Percentiles rank a stretch among this genome's conserved stretches.
These are phyloP conservation scores for Suillus tomentosus DNA, from an alignment of 768 basidiomycete genomes.

Conservation along the genomic window DNA sequence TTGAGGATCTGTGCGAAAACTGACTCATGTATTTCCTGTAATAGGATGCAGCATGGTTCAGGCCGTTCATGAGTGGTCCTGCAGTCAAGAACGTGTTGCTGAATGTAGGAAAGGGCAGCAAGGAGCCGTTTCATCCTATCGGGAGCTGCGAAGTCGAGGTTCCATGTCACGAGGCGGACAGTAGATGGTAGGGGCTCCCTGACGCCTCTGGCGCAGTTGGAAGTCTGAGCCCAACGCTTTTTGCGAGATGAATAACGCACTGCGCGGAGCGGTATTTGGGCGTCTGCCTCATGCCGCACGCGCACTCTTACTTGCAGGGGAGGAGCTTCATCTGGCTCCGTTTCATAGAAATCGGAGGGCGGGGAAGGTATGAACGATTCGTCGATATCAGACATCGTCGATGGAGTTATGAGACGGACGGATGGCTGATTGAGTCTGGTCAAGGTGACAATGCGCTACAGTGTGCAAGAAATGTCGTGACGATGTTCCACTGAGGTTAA, in stretches of 20 bases:
- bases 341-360: slow-evolving; percentile 22
- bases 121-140: slow-evolving; percentile 45
- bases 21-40: slow-evolving; percentile 62
- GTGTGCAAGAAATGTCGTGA: not conserved
- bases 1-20: slow-evolving; percentile 52
- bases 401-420: slow-evolving; percentile 9
- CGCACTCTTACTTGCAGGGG: slow-evolving; percentile 9
- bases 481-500: not conserved
- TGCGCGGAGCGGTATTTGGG: slow-evolving; percentile 31
- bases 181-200: slow-evolving; percentile 41
- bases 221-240: slow-evolving; percentile 34
- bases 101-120: slow-evolving; percentile 55
- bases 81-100: slow-evolving; percentile 51
- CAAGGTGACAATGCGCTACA: not conserved
- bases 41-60: slow-evolving; percentile 60
- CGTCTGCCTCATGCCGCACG: slow-evolving; percentile 20
- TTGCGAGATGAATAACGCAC: slow-evolving; percentile 37
- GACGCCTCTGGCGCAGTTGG: slow-evolving; percentile 37
- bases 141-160: slow-evolving; percentile 53
- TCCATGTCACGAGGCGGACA: slow-evolving; percentile 70
- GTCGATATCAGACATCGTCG: slow-evolving; percentile 31
- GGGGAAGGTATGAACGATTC: slow-evolving; percentile 33
- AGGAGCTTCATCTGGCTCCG: slow-evolving; percentile 30
- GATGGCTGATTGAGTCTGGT: not conserved
- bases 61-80: slow-evolving; percentile 44